Evolutionary conservation across 371 early-diverging fungal genomes (phyloP), one percentile per base, ranked within the genome.

Genomic region (Rhizopus delemar): DNA sequence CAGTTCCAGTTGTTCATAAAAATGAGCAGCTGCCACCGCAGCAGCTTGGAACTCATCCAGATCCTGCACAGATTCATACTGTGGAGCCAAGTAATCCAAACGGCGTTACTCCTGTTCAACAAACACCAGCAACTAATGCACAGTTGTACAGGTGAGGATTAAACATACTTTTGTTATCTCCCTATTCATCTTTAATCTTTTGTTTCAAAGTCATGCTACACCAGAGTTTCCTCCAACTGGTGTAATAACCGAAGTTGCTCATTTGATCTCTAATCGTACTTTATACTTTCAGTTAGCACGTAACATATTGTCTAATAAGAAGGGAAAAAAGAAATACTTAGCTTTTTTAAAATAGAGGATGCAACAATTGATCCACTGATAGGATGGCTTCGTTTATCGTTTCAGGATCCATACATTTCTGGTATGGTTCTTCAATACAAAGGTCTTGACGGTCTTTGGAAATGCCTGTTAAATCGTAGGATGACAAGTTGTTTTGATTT

Each of bases 281-380:
- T 64, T 79, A 16, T 79, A 70, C 50, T 79, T 79, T 56, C 76
- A 76, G 53, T 62, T 79, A 35, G 46, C 80, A 50, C 62, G 79
- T 78, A 70, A 70, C 70, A 68, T 34, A 12, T 16, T 22, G 7
- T 31, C 7, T 13, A 36, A 11, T 8, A 36, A 36, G 36, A 6
- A 36, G 11, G 36, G 8, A 36, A 8, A 36, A 11, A 8, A 12
- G 13, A 51, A 15, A 46, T 16, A 34, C 28, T 36, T 11, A 36
- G 8, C 6, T 8, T 36, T 36, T 13, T 13, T 51, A 5, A 5
- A 15, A 2, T 63, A 79, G 80, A 68, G 28, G 77, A 80, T 60
- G 80, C 77, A 1, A 80, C 80, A 4, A 80, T 80, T 55, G 80
- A 80, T 13, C 80, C 80, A 9, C 56, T 80, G 56, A 59, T 80